phyloP scores from a whole-genome alignment of 805 yeast species.

The Zygotorulaspora florentina region DNA sequence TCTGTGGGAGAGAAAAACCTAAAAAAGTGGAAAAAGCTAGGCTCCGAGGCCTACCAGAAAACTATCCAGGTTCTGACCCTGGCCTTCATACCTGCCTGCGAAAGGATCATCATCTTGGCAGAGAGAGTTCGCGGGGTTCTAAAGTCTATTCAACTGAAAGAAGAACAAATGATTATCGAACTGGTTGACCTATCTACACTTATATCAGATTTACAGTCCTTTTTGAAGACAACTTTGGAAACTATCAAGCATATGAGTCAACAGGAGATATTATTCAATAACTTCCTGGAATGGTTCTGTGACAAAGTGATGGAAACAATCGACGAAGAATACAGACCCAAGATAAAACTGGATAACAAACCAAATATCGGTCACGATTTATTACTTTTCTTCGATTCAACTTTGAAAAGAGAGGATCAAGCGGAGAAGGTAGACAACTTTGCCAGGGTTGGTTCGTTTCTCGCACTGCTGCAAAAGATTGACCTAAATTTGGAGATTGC shows the following conservation, averaged over 20 bases:
- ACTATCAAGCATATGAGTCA: conserved; percentile 12
- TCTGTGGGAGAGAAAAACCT: conserved; percentile 65
- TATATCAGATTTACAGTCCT: conserved; percentile 7
- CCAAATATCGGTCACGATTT: conserved; percentile 9
- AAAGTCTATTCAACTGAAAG: conserved; percentile 9
- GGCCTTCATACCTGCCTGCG: conserved; percentile 51
- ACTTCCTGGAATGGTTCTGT: conserved; percentile 22
- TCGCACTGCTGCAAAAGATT: not conserved
- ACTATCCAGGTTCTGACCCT: conserved; percentile 46
- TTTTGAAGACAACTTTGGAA: conserved; percentile 11
- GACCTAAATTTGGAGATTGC: not conserved
- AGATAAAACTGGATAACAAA: conserved; percentile 4
- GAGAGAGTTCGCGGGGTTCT: conserved; percentile 16
- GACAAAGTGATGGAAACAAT: conserved; percentile 19
- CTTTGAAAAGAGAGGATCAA: conserved; percentile 1
- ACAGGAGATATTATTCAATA: conserved; percentile 13
- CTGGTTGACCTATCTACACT: not conserved
- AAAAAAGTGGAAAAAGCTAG: conserved; percentile 50
- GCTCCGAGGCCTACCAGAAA: conserved; percentile 48
- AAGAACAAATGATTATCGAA: conserved; percentile 1
- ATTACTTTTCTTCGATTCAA: conserved; percentile 6
- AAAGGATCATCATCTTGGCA: conserved; percentile 45
- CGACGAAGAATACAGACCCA: conserved; percentile 21
- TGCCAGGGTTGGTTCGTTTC: not conserved
- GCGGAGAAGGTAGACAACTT: not conserved